Percentiles rank a stretch among this genome's conserved stretches.
phyloP scores from a whole-genome alignment of 2,329 filamentous ascomycete genomes.

The Calonectria pseudoreteaudii region DNA sequence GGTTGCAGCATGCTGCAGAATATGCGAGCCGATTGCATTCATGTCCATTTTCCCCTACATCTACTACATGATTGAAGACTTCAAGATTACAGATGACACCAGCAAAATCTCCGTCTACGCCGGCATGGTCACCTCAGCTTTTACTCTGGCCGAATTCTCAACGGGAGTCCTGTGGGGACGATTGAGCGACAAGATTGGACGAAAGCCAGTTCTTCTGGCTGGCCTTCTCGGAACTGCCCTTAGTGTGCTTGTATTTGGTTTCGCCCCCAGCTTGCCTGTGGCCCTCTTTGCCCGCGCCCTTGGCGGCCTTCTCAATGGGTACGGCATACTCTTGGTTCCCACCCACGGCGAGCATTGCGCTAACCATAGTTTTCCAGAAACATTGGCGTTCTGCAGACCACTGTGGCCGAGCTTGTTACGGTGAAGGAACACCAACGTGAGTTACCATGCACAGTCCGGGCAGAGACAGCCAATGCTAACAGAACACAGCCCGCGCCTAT shows the following conservation, averaged over 20 bases:
- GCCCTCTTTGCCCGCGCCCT: conserved; percentile 90
- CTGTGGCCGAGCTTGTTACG: conserved; percentile 92
- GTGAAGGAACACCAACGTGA: conserved; percentile 92
- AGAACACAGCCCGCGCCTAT: conserved; percentile 80
- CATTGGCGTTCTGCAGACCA: conserved; percentile 94
- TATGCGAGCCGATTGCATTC: conserved; percentile 98
- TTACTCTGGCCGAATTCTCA: conserved; percentile 94
- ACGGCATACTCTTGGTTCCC: conserved; percentile 55
- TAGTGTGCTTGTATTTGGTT: conserved; percentile 93
- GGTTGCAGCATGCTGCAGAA: conserved; percentile 82
- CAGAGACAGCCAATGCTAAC: conserved; percentile 40
- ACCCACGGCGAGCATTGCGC: conserved; percentile 16
- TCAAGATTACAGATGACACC: conserved; percentile 83
- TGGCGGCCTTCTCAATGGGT: conserved; percentile 93
- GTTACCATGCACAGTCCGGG: conserved; percentile 45
- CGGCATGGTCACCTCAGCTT: conserved; percentile 95
- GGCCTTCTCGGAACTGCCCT: conserved; percentile 92
- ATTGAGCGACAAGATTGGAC: conserved; percentile 89
- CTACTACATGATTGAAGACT: conserved; percentile 96
- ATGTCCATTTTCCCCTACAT: conserved; percentile 99
- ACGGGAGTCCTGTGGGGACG: conserved; percentile 94
- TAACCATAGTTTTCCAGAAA: conserved; percentile 67
- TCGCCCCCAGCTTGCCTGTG: conserved; percentile 83
- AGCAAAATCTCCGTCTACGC: conserved; percentile 90
- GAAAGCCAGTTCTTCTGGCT: conserved; percentile 90